These are phyloP conservation scores for Zasmidium angulare DNA, from an alignment of 2,329 filamentous ascomycete genomes.

Conservation along the genomic window DNA sequence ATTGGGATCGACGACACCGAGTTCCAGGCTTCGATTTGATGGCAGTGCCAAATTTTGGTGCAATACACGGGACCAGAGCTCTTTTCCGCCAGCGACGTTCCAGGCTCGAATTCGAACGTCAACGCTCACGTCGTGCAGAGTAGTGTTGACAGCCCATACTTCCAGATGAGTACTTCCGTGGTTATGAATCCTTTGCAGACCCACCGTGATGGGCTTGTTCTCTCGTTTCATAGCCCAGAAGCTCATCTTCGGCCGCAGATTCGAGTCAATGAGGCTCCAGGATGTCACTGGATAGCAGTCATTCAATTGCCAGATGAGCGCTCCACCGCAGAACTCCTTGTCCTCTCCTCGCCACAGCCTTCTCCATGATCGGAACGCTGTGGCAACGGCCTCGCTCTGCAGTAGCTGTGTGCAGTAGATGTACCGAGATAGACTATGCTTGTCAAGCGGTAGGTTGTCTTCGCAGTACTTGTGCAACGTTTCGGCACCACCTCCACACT, in stretches of 20 bases:
- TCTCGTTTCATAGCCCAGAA: constrained; percentile 3
- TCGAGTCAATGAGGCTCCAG: neutral
- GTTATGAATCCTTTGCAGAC: neutral
- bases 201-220: neutral
- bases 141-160: neutral
- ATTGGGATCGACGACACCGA: neutral
- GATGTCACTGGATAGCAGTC: neutral
- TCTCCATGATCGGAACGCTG: neutral
- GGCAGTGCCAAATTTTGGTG: neutral
- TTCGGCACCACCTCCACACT: neutral
- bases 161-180: neutral
- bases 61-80: neutral
- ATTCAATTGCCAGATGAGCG: neutral
- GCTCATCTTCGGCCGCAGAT: neutral
- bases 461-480: neutral
- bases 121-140: neutral
- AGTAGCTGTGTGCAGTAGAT: neutral
- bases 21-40: neutral
- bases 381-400: neutral
- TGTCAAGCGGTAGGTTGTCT: neutral
- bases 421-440: neutral
- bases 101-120: neutral
- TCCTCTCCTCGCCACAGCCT: neutral
- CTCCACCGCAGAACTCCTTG: neutral
- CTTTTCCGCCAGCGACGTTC: neutral